Base-by-base conservation (phyloP, 78 protist species). In the Dictyostelium brefeldianum region DNA sequence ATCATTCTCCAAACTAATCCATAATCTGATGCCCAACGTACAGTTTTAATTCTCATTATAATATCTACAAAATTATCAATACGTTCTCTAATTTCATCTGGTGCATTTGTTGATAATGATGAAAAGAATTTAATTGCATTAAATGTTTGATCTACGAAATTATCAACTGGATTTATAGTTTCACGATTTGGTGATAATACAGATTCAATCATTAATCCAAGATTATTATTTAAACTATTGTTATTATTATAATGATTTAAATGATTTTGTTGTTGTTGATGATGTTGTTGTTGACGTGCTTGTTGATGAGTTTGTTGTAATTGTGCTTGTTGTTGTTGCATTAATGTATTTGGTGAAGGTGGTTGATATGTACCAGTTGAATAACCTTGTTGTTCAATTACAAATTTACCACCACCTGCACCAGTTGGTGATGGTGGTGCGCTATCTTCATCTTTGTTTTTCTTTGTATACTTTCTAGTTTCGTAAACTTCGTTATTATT, bases 1-100 rank as follows among this genome's bases (percentile, higher is more conserved):
- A 87, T 87, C 65, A 65, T 80, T 51, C 93, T 56, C 93, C 93
- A 87, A 9, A 87, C 93, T 46, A 87, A 59, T n/a, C 25, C 47
- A 51, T 87, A 87, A 56, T 87, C 84, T 3, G 71, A 57, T 36
- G 83, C 62, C 83, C 83, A 87, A 77, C 93, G 93, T 5, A 87
- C 73, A 10, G 93, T 87, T 48, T 80, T 56, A 20, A 87, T 11
- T 41, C 84, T 22, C 31, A 57, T 77, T 51, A 77, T 64, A 3
- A n/a, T 48, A 10, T 41, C 59, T 0, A 77, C 78, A 18, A 87
- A 43, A 1, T 20, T 36, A 20, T 64, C 70, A 14, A 87, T 62
- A 6, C 67, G 75, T 17, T 87, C 79, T 12, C 41, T n/a, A 20
- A 77, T n/a, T 9, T 77, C 93, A 8, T 20, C 78, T 0, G 65